Conservation (phyloP, 805 yeast species). For the Kodamaea leandrae region DNA sequence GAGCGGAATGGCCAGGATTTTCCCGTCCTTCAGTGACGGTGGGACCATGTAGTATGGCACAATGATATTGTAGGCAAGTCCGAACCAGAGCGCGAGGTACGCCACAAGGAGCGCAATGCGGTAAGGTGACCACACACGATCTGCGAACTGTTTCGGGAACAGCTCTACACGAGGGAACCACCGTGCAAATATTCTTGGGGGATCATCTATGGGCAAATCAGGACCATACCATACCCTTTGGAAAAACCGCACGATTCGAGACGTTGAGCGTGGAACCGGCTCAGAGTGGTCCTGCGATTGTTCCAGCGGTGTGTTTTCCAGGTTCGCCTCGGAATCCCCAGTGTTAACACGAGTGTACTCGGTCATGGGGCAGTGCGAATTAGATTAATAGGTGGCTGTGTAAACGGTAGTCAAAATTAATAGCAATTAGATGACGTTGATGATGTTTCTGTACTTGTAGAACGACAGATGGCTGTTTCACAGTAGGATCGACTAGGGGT, state of each 20-base stretch:
- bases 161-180: slow-evolving; percentile 35
- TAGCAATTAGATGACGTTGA: too few relatives aligned
- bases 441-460: too few relatives aligned
- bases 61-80: slow-evolving; percentile 35
- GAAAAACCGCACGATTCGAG: slow-evolving; percentile 1
- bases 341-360: too few relatives aligned
- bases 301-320: too few relatives aligned
- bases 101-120: slow-evolving; percentile 29
- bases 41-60: slow-evolving; percentile 46
- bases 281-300: too few relatives aligned
- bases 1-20: slow-evolving; percentile 38
- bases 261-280: too few relatives aligned
- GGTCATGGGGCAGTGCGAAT: too few relatives aligned
- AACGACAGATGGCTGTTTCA: too few relatives aligned
- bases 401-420: too few relatives aligned
- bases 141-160: slow-evolving; percentile 40
- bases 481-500: too few relatives aligned
- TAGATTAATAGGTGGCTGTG: too few relatives aligned
- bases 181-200: slow-evolving; percentile 11
- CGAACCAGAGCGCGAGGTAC: slow-evolving; percentile 49
- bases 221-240: slow-evolving; percentile 57
- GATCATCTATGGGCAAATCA: slow-evolving; percentile 13
- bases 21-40: slow-evolving; percentile 26
- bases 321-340: too few relatives aligned
- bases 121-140: slow-evolving; percentile 22